phyloP scores from a whole-genome alignment of 331 rosid species.

The Prunus yedoensis region DNA sequence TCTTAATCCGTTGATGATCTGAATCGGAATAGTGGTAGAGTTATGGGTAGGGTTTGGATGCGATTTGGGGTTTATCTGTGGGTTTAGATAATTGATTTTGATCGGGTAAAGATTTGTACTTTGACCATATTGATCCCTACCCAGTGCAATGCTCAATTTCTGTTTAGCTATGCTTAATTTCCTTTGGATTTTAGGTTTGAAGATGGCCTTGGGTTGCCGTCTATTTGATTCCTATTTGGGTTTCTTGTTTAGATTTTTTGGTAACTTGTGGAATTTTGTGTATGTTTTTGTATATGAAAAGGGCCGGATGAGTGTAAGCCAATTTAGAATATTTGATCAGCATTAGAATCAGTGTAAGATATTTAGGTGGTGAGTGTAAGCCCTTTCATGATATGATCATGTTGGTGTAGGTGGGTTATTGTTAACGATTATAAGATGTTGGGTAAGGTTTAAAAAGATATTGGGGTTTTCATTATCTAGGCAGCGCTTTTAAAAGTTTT shows the following conservation, averaged over 20 bases:
- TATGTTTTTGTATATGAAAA: background rate
- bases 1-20: slow-evolving; percentile 19
- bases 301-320: background rate
- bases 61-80: slow-evolving; percentile 28
- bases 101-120: background rate
- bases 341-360: background rate
- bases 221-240: background rate
- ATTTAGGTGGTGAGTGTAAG: too few relatives aligned
- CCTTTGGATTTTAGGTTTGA: background rate
- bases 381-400: background rate
- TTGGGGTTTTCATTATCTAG: background rate
- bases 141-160: background rate
- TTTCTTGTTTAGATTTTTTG: background rate
- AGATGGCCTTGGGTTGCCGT: background rate
- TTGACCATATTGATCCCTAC: slow-evolving; percentile 12
- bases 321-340: background rate
- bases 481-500: background rate
- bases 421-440: background rate
- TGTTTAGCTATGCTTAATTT: background rate
- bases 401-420: background rate
- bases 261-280: background rate
- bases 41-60: slow-evolving; percentile 40
- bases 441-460: background rate
- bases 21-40: background rate
- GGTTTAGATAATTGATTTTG: background rate